Evolutionary conservation across 257 asterid species (phyloP), one percentile per base, ranked within the genome.

Genomic region (Penstemon eatonii): DNA sequence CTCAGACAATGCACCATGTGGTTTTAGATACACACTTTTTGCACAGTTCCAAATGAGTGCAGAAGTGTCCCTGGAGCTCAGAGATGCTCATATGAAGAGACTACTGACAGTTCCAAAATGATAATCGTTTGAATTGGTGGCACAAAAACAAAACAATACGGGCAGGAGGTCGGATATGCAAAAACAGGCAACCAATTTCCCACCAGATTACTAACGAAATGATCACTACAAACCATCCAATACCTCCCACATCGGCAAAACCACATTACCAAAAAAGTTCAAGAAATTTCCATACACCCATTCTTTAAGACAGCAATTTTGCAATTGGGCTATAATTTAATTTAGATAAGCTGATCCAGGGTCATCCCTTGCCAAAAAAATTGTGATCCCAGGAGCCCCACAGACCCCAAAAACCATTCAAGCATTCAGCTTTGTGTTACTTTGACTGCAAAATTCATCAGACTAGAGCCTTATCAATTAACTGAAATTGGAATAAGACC

Each of bases 31-130:
- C 64, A 70, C 65, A 73, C 73, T 70, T 55, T 45, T 7, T 45
- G 60, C 71, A 44, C 55, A 55, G 60, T 60, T 68, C 71, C 78
- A 82, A 79, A 65, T 25, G 76, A 68, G 61, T 37, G 68, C 60
- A 56, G 66, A 77, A 36, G 43, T 53, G 60, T 69, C 63, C 67
- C 33, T 25, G 8, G 67, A 63, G 68, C 62, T 55, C 50, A 50
- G 15, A 51, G 36, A 49, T 36, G 50, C 56, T 43, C 60, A 68
- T 41, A 60, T 55, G 38, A 69, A 68, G 63, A 59, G 68, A 67
- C 39, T 57, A 42, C 67, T 44, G 67, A 60, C 7, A 53, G 18
- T 13, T 58, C 33, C 72, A 73, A 73, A 44, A 57, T 50, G 57
- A 79, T 46, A 54, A 60, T 45, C 41, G 41, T 52, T 70, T 36